phyloP scores from a whole-genome alignment of 352 stramenopile species.

The Lagenidium giganteum region DNA sequence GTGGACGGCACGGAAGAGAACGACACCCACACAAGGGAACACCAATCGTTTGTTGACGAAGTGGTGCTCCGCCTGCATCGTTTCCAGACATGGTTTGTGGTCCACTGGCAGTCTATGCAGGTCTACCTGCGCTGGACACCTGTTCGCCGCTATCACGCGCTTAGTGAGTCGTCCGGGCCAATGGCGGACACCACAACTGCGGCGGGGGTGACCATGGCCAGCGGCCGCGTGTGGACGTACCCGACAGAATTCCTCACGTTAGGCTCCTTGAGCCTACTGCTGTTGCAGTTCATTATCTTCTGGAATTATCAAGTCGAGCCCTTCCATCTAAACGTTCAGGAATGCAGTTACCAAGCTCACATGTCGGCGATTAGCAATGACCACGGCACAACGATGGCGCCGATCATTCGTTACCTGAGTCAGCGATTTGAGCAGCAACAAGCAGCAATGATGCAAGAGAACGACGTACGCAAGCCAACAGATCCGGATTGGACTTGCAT shows the following conservation, averaged over 20 bases:
- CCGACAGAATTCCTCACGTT: constrained; percentile 63
- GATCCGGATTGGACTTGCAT: too few species aligned
- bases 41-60: too few species aligned
- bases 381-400: not conserved
- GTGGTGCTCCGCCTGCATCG: too few species aligned
- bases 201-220: too few species aligned
- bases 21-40: too few species aligned
- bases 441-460: too few species aligned
- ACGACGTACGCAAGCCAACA: too few species aligned
- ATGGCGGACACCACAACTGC: too few species aligned
- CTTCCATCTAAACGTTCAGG: constrained; percentile 51
- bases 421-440: too few species aligned
- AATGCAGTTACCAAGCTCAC: constrained; percentile 59
- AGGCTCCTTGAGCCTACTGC: constrained; percentile 38
- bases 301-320: constrained; percentile 40
- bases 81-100: constrained; percentile 13
- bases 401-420: not conserved
- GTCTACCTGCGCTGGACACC: too few species aligned
- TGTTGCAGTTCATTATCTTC: constrained; percentile 39
- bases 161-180: too few species aligned
- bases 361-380: constrained; percentile 4
- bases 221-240: constrained; percentile 42
- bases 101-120: constrained; percentile 14
- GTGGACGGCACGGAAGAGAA: not conserved
- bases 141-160: too few species aligned